Percentiles rank a stretch among this genome's conserved stretches.
Conservation (phyloP, 371 early-diverging fungal species). For the Mortierella sp. region DNA sequence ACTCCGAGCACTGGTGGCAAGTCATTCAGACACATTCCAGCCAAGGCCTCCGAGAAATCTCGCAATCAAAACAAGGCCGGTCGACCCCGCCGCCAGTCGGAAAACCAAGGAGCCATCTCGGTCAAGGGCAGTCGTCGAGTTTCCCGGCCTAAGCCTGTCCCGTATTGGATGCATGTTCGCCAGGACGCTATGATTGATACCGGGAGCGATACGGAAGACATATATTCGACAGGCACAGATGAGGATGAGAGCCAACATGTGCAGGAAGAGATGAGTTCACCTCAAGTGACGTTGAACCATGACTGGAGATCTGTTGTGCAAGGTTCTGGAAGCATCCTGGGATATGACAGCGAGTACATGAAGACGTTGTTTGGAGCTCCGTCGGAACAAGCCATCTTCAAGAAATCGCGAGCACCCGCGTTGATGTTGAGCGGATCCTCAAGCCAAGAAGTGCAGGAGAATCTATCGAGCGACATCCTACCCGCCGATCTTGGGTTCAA, state of each 20-base stretch:
- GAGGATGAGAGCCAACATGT: slow-evolving; percentile 7
- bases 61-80: neutral
- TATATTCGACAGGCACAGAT: slow-evolving; percentile 20
- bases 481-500: slow-evolving; percentile 19
- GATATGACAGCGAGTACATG: slow-evolving; percentile 28
- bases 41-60: slow-evolving; percentile 6
- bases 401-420: slow-evolving; percentile 25
- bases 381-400: slow-evolving; percentile 30
- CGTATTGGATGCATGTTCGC: slow-evolving; percentile 10
- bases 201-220: slow-evolving; percentile 21
- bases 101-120: neutral
- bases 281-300: slow-evolving; percentile 51
- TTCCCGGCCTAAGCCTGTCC: neutral
- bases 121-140: slow-evolving; percentile 13
- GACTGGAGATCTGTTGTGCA: slow-evolving; percentile 28
- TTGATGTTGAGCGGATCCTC: slow-evolving; percentile 51
- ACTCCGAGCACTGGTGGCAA: slow-evolving; percentile 33
- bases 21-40: slow-evolving; percentile 27
- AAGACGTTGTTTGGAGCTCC: slow-evolving; percentile 12
- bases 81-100: slow-evolving; percentile 19
- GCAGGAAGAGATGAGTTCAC: slow-evolving; percentile 17
- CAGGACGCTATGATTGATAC: neutral
- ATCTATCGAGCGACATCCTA: slow-evolving; percentile 11
- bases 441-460: slow-evolving; percentile 22
- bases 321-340: slow-evolving; percentile 15